A percentile compares a stretch with the other conserved stretches of the same genome.
phyloP scores from a whole-genome alignment of 2,329 filamentous ascomycete species.

The Colletotrichum melonis region DNA sequence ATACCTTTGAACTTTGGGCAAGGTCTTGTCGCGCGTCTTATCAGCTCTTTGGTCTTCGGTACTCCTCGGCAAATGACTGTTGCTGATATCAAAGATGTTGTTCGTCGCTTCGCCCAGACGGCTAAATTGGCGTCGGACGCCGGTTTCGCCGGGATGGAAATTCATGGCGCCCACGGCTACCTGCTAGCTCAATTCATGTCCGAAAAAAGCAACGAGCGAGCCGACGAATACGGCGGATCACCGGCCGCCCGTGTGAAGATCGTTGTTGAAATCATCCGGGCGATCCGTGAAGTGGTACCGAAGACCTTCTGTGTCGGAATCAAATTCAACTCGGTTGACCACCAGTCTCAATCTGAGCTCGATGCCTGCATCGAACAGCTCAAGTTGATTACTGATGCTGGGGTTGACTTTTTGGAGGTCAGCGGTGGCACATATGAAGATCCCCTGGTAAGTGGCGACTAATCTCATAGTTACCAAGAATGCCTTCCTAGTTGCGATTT shows the following conservation, averaged over 20 bases:
- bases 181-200: slow-evolving; percentile 67
- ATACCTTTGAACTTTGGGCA: slow-evolving; percentile 55
- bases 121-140: slow-evolving; percentile 60
- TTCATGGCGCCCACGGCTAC: slow-evolving; percentile 67
- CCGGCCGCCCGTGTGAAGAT: slow-evolving; percentile 60
- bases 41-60: slow-evolving; percentile 55
- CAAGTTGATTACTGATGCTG: slow-evolving; percentile 56
- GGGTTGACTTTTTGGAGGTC: slow-evolving; percentile 76
- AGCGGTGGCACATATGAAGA: slow-evolving; percentile 72
- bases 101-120: slow-evolving; percentile 62
- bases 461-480: background rate
- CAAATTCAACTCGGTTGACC: slow-evolving; percentile 69
- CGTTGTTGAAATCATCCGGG: slow-evolving; percentile 61
- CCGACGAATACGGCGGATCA: slow-evolving; percentile 66
- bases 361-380: slow-evolving; percentile 70
- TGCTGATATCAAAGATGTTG: slow-evolving; percentile 64
- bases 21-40: slow-evolving; percentile 46
- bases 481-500: slow-evolving; percentile 38
- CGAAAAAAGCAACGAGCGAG: slow-evolving; percentile 60
- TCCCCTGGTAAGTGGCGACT: slow-evolving; percentile 50
- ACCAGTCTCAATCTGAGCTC: slow-evolving; percentile 57
- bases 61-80: slow-evolving; percentile 67
- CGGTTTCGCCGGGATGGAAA: slow-evolving; percentile 57
- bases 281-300: slow-evolving; percentile 51
- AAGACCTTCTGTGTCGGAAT: slow-evolving; percentile 60